Evolutionary conservation across 805 yeast genomes (phyloP).

Genomic region (Yarrowia alimentaria): DNA sequence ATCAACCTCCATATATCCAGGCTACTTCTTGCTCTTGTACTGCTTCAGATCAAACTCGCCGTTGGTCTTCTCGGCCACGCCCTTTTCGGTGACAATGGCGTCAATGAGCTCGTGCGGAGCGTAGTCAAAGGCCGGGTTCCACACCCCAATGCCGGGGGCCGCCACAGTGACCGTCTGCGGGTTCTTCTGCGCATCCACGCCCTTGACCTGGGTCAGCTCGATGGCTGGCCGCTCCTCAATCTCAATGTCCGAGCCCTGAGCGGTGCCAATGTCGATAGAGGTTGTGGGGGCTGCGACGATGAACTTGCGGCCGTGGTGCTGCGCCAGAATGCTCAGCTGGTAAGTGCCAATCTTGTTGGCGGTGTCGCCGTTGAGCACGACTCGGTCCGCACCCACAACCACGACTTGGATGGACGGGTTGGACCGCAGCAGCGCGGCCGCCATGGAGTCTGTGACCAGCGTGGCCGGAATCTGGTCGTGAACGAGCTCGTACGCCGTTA

Average conservation of each 20-base stretch:
- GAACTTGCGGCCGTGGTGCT: conserved; percentile 68
- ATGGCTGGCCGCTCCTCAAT: conserved; percentile 84
- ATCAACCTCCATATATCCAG: too few relatives aligned
- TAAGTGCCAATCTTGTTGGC: conserved; percentile 96
- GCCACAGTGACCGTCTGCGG: conserved; percentile 66
- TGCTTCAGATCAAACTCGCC: conserved; percentile 52
- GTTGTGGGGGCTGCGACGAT: conserved; percentile 95
- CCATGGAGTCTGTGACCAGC: conserved; percentile 88
- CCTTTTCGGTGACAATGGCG: conserved; percentile 83
- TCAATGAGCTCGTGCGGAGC: conserved; percentile 83
- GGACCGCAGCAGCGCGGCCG: conserved; percentile 63
- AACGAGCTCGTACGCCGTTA: conserved; percentile 86
- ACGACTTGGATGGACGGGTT: conserved; percentile 76
- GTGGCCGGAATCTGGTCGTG: conserved; percentile 87
- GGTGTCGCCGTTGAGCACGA: conserved; percentile 89
- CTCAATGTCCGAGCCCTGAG: conserved; percentile 68
- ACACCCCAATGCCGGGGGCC: conserved; percentile 77
- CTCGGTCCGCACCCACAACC: conserved; percentile 93
- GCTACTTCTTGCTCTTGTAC: too few relatives aligned
- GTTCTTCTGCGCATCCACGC: conserved; percentile 46
- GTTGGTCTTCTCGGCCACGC: conserved; percentile 50
- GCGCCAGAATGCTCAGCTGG: conserved; percentile 75
- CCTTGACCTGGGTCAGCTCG: conserved; percentile 76
- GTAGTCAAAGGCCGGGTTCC: conserved; percentile 97
- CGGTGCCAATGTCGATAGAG: conserved; percentile 71